These are phyloP conservation scores for Darksidea phi DNA, from an alignment of 495 filamentous ascomycete genomes.

Conservation along the genomic window DNA sequence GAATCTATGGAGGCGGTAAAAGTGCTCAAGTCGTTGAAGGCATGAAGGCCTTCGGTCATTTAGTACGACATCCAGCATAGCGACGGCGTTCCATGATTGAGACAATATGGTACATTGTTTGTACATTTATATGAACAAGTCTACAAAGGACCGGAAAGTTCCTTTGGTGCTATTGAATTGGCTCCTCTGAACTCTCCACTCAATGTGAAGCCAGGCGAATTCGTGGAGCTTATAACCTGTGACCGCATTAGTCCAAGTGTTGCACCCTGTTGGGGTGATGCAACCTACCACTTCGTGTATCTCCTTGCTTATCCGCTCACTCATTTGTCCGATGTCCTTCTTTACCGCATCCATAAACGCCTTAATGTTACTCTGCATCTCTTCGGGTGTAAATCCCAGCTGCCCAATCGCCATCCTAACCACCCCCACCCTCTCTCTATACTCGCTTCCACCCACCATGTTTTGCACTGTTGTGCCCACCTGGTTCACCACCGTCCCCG, in stretches of 20 bases:
- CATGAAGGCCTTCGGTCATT: conserved; percentile 33
- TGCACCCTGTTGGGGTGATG: neutral
- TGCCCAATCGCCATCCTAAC: conserved; percentile 87
- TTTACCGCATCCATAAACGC: conserved; percentile 73
- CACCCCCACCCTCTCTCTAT: conserved; percentile 80
- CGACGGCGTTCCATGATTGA: conserved; percentile 34
- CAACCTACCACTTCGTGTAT: conserved; percentile 78
- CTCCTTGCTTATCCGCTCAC: conserved; percentile 72
- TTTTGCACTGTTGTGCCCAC: conserved; percentile 67
- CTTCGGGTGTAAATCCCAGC: conserved; percentile 81
- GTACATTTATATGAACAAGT: conserved; percentile 39
- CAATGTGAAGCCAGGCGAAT: conserved; percentile 81
- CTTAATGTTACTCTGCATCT: conserved; percentile 82
- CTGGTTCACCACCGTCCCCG: conserved; percentile 81
- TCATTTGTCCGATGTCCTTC: conserved; percentile 67
- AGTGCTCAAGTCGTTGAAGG: conserved; percentile 65
- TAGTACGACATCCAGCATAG: conserved; percentile 29
- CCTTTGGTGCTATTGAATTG: conserved; percentile 54
- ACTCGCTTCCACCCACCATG: conserved; percentile 79
- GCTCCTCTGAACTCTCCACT: conserved; percentile 70
- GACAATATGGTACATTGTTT: conserved; percentile 26
- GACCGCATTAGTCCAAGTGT: neutral
- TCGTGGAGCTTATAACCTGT: conserved; percentile 83
- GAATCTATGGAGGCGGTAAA: conserved; percentile 65
- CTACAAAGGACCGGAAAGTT: conserved; percentile 44